These are phyloP conservation scores for Micractinium sp. DNA, from an alignment of 139 green algal species.

Conservation along the genomic window DNA sequence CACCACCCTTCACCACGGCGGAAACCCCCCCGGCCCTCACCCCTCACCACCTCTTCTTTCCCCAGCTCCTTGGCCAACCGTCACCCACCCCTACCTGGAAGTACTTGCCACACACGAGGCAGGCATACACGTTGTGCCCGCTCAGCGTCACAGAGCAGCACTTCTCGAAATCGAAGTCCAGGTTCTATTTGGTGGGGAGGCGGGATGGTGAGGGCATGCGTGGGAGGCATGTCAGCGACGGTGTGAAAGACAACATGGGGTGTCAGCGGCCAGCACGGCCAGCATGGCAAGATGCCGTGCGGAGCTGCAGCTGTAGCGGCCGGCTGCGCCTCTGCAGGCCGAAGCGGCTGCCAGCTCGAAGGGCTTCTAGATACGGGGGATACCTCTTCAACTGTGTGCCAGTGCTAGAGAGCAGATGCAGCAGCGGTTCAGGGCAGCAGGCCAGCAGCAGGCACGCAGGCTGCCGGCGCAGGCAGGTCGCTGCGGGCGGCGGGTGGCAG, in stretches of 20 bases:
- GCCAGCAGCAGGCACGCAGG: too few relatives aligned
- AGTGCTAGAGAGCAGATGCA: neutral
- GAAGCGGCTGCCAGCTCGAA: too few relatives aligned
- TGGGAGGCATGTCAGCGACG: neutral
- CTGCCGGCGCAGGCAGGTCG: too few relatives aligned
- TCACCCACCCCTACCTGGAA: slow-evolving; percentile 77
- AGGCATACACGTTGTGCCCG: slow-evolving; percentile 96
- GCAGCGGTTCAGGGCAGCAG: too few relatives aligned
- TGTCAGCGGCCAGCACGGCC: too few relatives aligned
- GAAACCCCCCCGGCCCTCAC: too few relatives aligned
- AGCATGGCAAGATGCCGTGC: neutral
- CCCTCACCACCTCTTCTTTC: too few relatives aligned
- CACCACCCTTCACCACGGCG: too few relatives aligned
- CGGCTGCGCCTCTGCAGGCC: neutral
- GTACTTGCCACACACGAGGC: slow-evolving; percentile 98
- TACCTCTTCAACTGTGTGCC: neutral
- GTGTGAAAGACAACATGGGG: neutral
- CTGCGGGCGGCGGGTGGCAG: too few relatives aligned
- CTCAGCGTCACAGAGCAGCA: slow-evolving; percentile 95
- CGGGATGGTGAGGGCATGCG: neutral
- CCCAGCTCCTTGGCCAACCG: too few relatives aligned
- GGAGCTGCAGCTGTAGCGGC: too few relatives aligned
- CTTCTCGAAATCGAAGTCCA: slow-evolving; percentile 99
- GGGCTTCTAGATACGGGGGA: too few relatives aligned
- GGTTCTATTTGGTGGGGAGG: slow-evolving; percentile 59